Conservation (phyloP, 1,139 yeast genomes). For the Protomyces gravidus region DNA sequence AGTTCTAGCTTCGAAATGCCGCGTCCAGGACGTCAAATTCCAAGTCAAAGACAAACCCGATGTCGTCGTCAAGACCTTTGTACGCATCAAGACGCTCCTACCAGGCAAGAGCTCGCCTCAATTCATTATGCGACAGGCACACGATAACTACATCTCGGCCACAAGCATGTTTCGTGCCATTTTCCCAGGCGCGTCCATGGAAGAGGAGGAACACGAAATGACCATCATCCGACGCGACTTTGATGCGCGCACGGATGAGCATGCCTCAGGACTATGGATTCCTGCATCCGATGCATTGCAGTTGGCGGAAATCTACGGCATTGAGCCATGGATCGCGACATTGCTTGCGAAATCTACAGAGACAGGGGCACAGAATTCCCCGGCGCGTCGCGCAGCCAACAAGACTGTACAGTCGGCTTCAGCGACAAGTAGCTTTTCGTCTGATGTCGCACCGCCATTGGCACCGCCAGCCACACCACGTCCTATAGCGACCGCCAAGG, state of each 20-base stretch:
- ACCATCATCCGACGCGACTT: slow-evolving; percentile 16
- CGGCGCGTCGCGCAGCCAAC: not conserved
- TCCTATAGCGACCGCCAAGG: slow-evolving; percentile 1
- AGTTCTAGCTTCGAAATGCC: slow-evolving; percentile 18
- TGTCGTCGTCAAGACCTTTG: slow-evolving; percentile 21
- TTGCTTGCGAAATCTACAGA: slow-evolving; percentile 12
- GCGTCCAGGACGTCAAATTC: slow-evolving; percentile 27
- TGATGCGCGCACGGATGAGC: slow-evolving; percentile 22
- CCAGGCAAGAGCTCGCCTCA: slow-evolving; percentile 15
- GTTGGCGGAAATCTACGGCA: slow-evolving; percentile 27
- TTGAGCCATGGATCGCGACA: slow-evolving; percentile 26
- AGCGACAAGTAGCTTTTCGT: not conserved
- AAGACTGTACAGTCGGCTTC: not conserved
- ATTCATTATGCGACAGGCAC: slow-evolving; percentile 25
- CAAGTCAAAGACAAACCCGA: slow-evolving; percentile 14
- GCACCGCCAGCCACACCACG: slow-evolving; percentile 5
- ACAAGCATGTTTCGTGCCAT: slow-evolving; percentile 28
- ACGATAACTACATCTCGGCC: slow-evolving; percentile 23
- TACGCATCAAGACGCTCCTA: slow-evolving; percentile 22
- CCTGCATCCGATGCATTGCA: slow-evolving; percentile 28
- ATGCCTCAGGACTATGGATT: slow-evolving; percentile 29
- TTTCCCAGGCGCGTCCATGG: slow-evolving; percentile 14
- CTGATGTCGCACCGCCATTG: not conserved
- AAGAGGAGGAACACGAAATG: slow-evolving; percentile 23
- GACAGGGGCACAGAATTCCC: slow-evolving; percentile 7